A percentile compares a stretch with the other conserved stretches of the same genome.
These are phyloP conservation scores for Brassica juncea DNA, from an alignment of 345 rosid genomes.

Conservation along the genomic window DNA sequence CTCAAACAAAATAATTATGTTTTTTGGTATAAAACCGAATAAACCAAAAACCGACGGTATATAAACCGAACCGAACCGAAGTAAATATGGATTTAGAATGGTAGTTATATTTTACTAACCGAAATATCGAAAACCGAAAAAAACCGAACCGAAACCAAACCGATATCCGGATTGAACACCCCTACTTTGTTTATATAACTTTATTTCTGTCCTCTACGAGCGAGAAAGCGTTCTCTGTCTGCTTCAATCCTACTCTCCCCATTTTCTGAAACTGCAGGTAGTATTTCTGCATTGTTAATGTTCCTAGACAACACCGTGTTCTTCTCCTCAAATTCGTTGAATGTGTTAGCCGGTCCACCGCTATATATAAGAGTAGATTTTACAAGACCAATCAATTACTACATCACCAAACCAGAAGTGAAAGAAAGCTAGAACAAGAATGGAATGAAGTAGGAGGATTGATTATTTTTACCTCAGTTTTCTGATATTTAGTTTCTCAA, in stretches of 20 bases:
- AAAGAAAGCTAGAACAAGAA: neutral
- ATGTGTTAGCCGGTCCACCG: conserved; percentile 52
- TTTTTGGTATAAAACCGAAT: no score
- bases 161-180: no score
- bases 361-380: conserved; percentile 41
- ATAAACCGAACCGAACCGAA: no score
- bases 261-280: conserved; percentile 40
- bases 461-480: no score
- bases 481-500: conserved; percentile 58
- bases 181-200: no score
- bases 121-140: no score
- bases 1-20: no score
- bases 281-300: conserved; percentile 22
- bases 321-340: conserved; percentile 42
- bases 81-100: no score
- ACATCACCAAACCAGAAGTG: neutral
- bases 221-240: conserved; percentile 87
- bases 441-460: neutral
- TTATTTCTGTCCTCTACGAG: conserved; percentile 71
- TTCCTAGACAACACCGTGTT: conserved; percentile 41
- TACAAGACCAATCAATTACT: conserved; percentile 7
- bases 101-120: no score
- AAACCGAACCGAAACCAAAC: no score
- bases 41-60: no score
- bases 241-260: conserved; percentile 66